Evolutionary conservation across 169 alveolate species (phyloP).

Genomic region (Cryptosporidium andersoni): DNA sequence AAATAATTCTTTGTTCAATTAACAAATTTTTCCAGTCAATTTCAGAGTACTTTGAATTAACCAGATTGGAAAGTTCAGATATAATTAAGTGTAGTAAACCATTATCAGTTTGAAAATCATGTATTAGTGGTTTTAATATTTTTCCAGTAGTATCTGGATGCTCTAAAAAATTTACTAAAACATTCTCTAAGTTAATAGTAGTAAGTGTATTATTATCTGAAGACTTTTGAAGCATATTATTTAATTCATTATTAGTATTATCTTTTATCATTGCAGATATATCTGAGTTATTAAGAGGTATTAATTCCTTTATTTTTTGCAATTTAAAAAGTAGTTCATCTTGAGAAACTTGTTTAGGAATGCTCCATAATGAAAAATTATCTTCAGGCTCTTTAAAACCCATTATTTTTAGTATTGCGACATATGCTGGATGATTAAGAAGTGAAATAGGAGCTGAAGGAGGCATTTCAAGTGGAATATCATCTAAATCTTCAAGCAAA

Average conservation of each 20-base stretch:
- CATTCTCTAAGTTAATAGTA: neutral
- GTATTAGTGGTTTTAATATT: constrained; percentile 1
- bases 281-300: constrained; percentile 14
- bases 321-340: neutral
- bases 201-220: constrained; percentile 4
- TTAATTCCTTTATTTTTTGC: neutral
- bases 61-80: constrained; percentile 10
- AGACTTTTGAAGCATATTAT: neutral
- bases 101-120: constrained; percentile 12
- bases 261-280: neutral
- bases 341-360: constrained; percentile 43
- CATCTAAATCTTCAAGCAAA: constrained; percentile 29
- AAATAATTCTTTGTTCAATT: constrained; percentile 9
- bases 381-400: constrained; percentile 30
- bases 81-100: constrained; percentile 29
- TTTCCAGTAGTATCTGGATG: constrained; percentile 14
- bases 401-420: constrained; percentile 2
- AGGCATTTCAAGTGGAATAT: constrained; percentile 58
- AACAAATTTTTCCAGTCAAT: constrained; percentile 15
- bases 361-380: constrained; percentile 18
- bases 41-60: neutral
- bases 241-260: neutral
- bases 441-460: constrained; percentile 19
- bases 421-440: constrained; percentile 14
- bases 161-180: constrained; percentile 22